Base-by-base conservation (phyloP, 1,139 yeast genomes). In the Arxiozyma telluris region DNA sequence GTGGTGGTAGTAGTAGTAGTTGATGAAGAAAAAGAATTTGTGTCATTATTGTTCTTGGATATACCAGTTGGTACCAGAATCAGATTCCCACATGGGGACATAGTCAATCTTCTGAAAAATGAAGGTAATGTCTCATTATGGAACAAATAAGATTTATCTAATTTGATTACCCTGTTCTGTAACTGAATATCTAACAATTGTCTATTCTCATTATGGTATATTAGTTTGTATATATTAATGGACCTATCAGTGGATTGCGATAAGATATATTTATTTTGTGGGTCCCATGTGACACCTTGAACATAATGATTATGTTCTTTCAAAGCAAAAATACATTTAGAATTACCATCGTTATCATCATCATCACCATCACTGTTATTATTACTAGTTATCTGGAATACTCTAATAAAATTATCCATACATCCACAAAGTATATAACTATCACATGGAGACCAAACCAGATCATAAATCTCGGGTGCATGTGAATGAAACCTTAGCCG, bases 271-370 rank as follows among this genome's bases (percentile, higher is more conserved):
- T 84, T 82, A 56, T 84, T 82, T 55, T 74, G 65, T 3, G 98
- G 98, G 67, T 93, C 98, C 98, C 98, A 93, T 0, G 85, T 77
- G 4, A 93, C 93, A 3, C 99, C 99, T 69, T 93, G 99, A 1
- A 93, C 94, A 64, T 88, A 91, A 66, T 91, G 97, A 43, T 74
- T 73, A 68, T 93, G 98, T 59, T 87, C 89, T 2, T 82, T 79
- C 50, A 86, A 72, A 54, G 84, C 83, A 17, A 78, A 72, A 1
- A 88, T 75, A 61, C 85, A 78, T 48, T 76, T 75, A 22, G 48
- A 41, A 38, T 46, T 43, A 4, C 5, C 23, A 6, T 46, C 30
- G 6, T 21, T 43, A 0, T 46, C 49, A 4, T 11, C 23, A 6
- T 46, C 30, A 6, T 21, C 49, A 0, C 93, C 94, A 0, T 77